A percentile compares a stretch with the other conserved stretches of the same genome.
Conservation (phyloP, 2,329 filamentous ascomycete genomes). For the Cryoendolithus antarcticus region DNA sequence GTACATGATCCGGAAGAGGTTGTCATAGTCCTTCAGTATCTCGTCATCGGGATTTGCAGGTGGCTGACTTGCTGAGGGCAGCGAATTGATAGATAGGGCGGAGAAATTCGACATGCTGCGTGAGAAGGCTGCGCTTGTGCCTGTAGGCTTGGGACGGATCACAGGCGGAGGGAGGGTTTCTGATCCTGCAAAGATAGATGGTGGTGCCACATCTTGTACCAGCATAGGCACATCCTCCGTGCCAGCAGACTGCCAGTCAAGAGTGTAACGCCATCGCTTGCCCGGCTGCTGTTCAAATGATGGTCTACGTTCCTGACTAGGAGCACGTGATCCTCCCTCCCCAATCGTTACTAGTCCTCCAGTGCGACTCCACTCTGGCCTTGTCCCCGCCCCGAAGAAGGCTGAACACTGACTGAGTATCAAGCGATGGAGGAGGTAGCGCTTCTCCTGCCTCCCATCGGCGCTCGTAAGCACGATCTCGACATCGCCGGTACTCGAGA, state of each 20-base stretch:
- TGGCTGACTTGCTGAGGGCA: slow-evolving; percentile 25
- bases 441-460: slow-evolving; percentile 59
- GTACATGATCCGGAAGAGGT: slow-evolving; percentile 91
- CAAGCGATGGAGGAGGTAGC: slow-evolving; percentile 77
- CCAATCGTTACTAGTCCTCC: slow-evolving; percentile 43
- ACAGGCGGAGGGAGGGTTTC: slow-evolving; percentile 35
- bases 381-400: slow-evolving; percentile 67
- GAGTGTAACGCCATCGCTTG: slow-evolving; percentile 72
- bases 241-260: slow-evolving; percentile 59
- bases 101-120: slow-evolving; percentile 76
- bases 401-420: slow-evolving; percentile 83
- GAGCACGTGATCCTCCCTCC: slow-evolving; percentile 28
- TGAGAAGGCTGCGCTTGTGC: slow-evolving; percentile 62
- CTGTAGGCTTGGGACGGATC: slow-evolving; percentile 49
- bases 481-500: slow-evolving; percentile 81
- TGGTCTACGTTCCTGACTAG: slow-evolving; percentile 25
- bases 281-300: slow-evolving; percentile 28
- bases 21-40: slow-evolving; percentile 83
- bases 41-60: slow-evolving; percentile 52
- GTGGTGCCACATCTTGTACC: slow-evolving; percentile 6
- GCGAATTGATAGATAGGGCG: slow-evolving; percentile 35
- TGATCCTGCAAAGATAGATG: slow-evolving; percentile 18
- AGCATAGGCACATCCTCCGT: slow-evolving; percentile 45
- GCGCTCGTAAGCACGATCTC: slow-evolving; percentile 61
- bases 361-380: slow-evolving; percentile 19